These are phyloP conservation scores for Tolypocladium guangdongense DNA, from an alignment of 2,329 filamentous ascomycete genomes.

Conservation along the genomic window DNA sequence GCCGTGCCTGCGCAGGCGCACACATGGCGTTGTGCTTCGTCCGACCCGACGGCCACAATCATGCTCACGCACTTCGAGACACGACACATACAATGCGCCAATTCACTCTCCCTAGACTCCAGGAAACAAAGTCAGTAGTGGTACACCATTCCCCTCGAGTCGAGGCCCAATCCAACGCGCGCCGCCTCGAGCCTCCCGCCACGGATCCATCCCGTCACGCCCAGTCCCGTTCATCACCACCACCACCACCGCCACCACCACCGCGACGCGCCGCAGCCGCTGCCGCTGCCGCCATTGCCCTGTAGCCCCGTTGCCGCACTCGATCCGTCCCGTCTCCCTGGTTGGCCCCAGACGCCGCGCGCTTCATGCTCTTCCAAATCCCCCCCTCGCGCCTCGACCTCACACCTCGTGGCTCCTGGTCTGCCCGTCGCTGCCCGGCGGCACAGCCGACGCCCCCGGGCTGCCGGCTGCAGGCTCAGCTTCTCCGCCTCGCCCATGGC, in stretches of 20 bases:
- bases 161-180: neutral
- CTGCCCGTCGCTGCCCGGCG: slow-evolving; percentile 42
- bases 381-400: neutral
- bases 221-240: neutral
- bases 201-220: neutral
- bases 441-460: slow-evolving; percentile 35
- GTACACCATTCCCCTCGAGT: neutral
- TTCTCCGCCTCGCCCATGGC: slow-evolving; percentile 36
- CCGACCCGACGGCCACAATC: too few species aligned
- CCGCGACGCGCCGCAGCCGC: neutral
- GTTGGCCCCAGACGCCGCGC: neutral
- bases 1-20: too few species aligned
- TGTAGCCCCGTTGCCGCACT: neutral
- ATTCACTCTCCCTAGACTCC: neutral
- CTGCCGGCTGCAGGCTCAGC: slow-evolving; percentile 39
- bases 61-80: neutral
- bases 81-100: neutral
- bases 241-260: neutral
- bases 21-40: too few species aligned
- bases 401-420: slow-evolving; percentile 49
- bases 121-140: neutral
- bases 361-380: neutral
- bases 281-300: neutral
- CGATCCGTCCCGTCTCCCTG: neutral
- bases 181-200: neutral